Conservation (phyloP, 2,329 filamentous ascomycete genomes). For the Tolypocladium endophyticum region DNA sequence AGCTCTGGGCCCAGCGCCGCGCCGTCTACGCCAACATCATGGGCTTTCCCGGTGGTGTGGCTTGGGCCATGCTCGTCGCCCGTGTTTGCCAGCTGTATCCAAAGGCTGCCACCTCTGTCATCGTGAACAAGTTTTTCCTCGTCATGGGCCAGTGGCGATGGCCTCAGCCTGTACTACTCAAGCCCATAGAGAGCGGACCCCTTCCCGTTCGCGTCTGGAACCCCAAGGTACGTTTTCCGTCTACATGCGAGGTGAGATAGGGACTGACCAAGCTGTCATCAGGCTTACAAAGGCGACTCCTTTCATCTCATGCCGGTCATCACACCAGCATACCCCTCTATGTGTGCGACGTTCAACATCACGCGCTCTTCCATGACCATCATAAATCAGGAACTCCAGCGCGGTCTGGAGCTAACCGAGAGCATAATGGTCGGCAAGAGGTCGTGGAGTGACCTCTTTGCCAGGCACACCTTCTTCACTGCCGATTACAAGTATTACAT, state of each 20-base stretch:
- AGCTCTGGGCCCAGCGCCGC: conserved; percentile 88
- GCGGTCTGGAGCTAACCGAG: conserved; percentile 66
- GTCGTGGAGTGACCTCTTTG: conserved; percentile 80
- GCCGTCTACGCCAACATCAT: conserved; percentile 95
- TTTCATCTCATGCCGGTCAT: conserved; percentile 97
- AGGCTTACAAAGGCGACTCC: conserved; percentile 70
- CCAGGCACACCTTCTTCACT: conserved; percentile 89
- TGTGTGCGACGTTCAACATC: conserved; percentile 96
- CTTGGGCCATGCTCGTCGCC: conserved; percentile 96
- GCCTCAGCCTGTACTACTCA: conserved; percentile 87
- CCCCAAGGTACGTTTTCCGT: conserved; percentile 52
- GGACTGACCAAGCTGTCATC: conserved; percentile 6
- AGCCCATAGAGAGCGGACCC: conserved; percentile 73
- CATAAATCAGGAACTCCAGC: conserved; percentile 71
- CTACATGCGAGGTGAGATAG: not conserved
- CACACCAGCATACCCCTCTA: conserved; percentile 92
- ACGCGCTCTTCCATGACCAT: conserved; percentile 75
- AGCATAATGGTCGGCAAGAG: conserved; percentile 68
- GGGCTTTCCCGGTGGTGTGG: conserved; percentile 91
- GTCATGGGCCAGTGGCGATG: conserved; percentile 88
- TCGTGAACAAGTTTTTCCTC: conserved; percentile 89
- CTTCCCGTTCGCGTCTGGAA: conserved; percentile 89
- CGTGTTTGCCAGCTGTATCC: conserved; percentile 94
- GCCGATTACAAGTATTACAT: conserved; percentile 92
- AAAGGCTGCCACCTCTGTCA: conserved; percentile 76